Percentiles rank a stretch among this genome's conserved stretches.
These are phyloP conservation scores for Astragalus membranaceus DNA, from an alignment of 306 rosid genomes.

Conservation along the genomic window DNA sequence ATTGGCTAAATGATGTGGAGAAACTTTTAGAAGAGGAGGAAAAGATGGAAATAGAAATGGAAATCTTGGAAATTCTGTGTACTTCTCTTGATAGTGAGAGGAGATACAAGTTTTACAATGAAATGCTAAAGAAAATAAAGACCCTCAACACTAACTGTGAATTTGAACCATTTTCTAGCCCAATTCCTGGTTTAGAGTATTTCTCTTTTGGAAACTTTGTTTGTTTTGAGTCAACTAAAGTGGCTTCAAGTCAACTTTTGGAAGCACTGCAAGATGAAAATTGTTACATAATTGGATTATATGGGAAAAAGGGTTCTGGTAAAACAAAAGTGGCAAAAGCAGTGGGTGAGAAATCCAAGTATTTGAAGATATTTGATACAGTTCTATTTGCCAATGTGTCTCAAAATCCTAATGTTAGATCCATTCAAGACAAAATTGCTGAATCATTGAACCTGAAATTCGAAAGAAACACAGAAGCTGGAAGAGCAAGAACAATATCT, in stretches of 20 bases:
- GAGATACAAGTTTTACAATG: not conserved
- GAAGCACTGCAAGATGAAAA: not conserved
- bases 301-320: slow-evolving; percentile 15
- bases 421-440: slow-evolving; percentile 18
- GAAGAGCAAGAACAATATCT: not conserved
- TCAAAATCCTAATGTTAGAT: not conserved
- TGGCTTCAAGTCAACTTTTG: not conserved
- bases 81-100: not conserved
- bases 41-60: not conserved
- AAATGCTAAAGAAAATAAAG: not conserved
- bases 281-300: not conserved
- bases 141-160: not conserved
- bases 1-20: not conserved
- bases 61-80: not conserved
- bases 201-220: not conserved
- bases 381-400: not conserved
- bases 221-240: not conserved
- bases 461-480: not conserved
- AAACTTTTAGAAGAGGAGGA: not conserved
- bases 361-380: not conserved
- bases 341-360: not conserved
- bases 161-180: not conserved
- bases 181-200: not conserved
- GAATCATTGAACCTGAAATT: not conserved
- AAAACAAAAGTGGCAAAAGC: slow-evolving; percentile 17